Base-by-base conservation (phyloP, 1,284 basidiomycete genomes). In the Gyrodon tennesseensis region DNA sequence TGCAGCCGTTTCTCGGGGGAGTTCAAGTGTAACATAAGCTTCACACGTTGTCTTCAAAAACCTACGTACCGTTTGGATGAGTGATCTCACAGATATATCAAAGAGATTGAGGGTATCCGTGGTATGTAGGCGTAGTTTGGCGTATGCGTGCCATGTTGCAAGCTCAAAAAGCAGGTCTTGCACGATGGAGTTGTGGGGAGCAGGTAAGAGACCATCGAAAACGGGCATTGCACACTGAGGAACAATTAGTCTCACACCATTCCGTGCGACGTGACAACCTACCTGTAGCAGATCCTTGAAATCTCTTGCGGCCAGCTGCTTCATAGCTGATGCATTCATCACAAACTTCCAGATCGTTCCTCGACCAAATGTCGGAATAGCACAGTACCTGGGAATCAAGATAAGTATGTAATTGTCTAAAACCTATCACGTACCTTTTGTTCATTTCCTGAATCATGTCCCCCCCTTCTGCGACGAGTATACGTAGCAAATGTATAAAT, bases 81-180 rank as follows among this genome's bases (percentile, higher is more conserved):
- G 25, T 1, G 46, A 58, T 7, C n/a, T n/a, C 13, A 25, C 43
- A 59, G 18, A n/a, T 51, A n/a, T 71, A 4, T 67, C 56, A 11
- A 60, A 29, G 7, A 79, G 51, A 23, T 29, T 16, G 5, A 58
- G 62, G 0, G 73, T 77, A 19, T 51, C 46, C 0, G 65, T 64
- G 0, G 74, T 77, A 58, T 80, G 78, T n/a, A 76, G 54, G 0
- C 69, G 69, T 12, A 80, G 69, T 54, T 80, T 80, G 3, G 73
- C 75, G 15, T 75, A 67, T 4, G 67, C 71, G 64, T 34, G 34
- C 34, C 34, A 34, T 34, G 34, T 34, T 11, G 34, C 11, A 11
- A 34, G 34, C 34, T 34, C 34, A 63, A 63, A 18, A 60, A 53
- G 3, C 2, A 63, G 44, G 15, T 63, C 46, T 3, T 72, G 66